Evolutionary conservation across 495 filamentous ascomycete genomes (phyloP), one percentile per base, ranked within the genome.

Genomic region (Letharia lupina): DNA sequence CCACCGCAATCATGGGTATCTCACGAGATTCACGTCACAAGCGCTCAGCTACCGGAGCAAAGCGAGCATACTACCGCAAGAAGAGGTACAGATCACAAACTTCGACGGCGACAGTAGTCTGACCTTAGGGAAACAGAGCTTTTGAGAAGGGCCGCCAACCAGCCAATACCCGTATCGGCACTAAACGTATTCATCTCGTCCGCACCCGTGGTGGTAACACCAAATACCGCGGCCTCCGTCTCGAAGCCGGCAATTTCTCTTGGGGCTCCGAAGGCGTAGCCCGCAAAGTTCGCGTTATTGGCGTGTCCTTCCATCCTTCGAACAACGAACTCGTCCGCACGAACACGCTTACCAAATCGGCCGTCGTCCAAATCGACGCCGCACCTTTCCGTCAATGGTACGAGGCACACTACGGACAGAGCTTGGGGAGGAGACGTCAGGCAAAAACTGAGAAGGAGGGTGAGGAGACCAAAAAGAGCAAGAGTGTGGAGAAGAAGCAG

Each of bases 261-360:
- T 99, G 94, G 94, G 94, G 89, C 73, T 96, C 91, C 72, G 94
- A 99, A 86, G 91, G 91, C 73, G 81, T 93, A 80, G 87, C 91
- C 83, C 91, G 93, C 85, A 99, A 99, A 86, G 89, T 89, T 80
- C 95, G 94, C 85, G 91, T 99, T 75, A 96, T 99, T 79, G 91
- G 82, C 73, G 95, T 98, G 81, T 89, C 87, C 75, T 99, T 88
- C 88, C 94, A 99, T 81, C 95, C 94, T 62, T 98, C 94, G 77
- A 99, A 99, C 91, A 99, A 99, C 89, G 94, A 99, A 81, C 85
- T 99, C 74, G 91, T 99, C 83, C 95, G 94, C 75, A 99, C 94
- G 79, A 99, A 99, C 86, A 97, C 94, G 83, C 85, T 99, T 77
- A 98, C 94, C 84, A 95, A 91, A 83, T 90, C 92, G 72, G 93